Evolutionary conservation across 2,329 filamentous ascomycete genomes (phyloP).

Genomic region (Fusarium redolens): DNA sequence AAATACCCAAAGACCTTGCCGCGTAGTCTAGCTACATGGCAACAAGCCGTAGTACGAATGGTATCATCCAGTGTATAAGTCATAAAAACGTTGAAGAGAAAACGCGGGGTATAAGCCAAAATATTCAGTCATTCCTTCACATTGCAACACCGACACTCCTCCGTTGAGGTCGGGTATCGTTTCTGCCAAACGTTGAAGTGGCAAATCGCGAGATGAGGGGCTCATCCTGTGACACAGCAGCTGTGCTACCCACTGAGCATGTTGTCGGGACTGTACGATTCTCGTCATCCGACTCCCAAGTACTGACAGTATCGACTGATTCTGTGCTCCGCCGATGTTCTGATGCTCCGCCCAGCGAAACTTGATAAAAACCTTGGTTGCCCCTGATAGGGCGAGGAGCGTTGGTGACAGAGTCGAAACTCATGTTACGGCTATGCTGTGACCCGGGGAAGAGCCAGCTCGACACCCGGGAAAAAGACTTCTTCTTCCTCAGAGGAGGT

Average conservation of each 20-base stretch:
- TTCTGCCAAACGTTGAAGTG: constrained; percentile 46
- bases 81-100: constrained; percentile 34
- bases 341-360: constrained; percentile 52
- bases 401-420: constrained; percentile 66
- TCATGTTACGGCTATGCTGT: constrained; percentile 53
- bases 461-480: constrained; percentile 72
- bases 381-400: constrained; percentile 62
- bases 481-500: constrained; percentile 73
- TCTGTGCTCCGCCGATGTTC: constrained; percentile 55
- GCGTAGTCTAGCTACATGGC: constrained; percentile 36
- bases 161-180: constrained; percentile 26
- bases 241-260: constrained; percentile 61
- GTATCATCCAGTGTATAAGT: constrained; percentile 44
- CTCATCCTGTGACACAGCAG: constrained; percentile 54
- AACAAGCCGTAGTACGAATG: constrained; percentile 21
- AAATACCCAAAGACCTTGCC: constrained; percentile 9
- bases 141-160: constrained; percentile 47
- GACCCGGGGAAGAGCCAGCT: constrained; percentile 66
- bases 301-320: constrained; percentile 61
- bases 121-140: constrained; percentile 35
- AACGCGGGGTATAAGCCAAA: constrained; percentile 31
- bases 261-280: constrained; percentile 60
- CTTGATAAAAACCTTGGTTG: constrained; percentile 69
- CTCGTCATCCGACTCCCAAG: constrained; percentile 61
- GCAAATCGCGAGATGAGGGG: constrained; percentile 52